Base-by-base conservation (phyloP, 176 grass and related monocot species). In the Aegilops speltoides region DNA sequence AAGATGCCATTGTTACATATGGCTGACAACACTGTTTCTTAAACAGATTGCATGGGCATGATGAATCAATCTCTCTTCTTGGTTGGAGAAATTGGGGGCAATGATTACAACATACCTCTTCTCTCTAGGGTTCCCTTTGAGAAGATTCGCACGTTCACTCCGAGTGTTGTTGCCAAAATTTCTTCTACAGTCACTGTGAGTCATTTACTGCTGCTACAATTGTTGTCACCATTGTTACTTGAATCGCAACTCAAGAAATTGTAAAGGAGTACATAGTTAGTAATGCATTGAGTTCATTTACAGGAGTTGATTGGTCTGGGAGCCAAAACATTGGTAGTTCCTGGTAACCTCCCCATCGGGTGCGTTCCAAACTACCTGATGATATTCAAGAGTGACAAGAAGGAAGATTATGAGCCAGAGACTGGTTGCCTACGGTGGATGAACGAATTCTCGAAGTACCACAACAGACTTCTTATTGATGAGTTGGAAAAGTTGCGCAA, bases 51-150 rank as follows among this genome's bases (percentile, higher is more conserved):
- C 67, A 84, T 20, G 0, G 56, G 65, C 45, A 68, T 91, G 24
- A 82, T 96, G 54, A 85, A 82, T 68, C 73, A 82, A 68, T 83
- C 94, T 36, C 92, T 96, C 22, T 94, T 98, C 86, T 77, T 93
- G 43, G 79, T 96, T 38, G 97, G 97, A 79, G 97, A 98, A 86
- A 98, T 98, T 68, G 94, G 94, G 32, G 97, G 97, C 7, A 98
- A 98, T 67, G 97, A 98, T 85, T 98, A 98, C 85, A 98, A 98
- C 82, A 7, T 90, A 68, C 87, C 94, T 59, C 80, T 94, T 69
- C 79, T 87, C 16, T 46, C 26, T 10, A 77, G 87, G 2, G 77
- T n/a, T 17, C 54, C 81, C 1, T 24, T 96, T 33, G 88, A 93
- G 13, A 87, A 94, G 87, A 92, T 98, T 63, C 88, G 79, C 36